Percentiles rank a stretch among this genome's conserved stretches.
Conservation (phyloP, 1,284 basidiomycete genomes). For the Microbotryomycetes sp. region DNA sequence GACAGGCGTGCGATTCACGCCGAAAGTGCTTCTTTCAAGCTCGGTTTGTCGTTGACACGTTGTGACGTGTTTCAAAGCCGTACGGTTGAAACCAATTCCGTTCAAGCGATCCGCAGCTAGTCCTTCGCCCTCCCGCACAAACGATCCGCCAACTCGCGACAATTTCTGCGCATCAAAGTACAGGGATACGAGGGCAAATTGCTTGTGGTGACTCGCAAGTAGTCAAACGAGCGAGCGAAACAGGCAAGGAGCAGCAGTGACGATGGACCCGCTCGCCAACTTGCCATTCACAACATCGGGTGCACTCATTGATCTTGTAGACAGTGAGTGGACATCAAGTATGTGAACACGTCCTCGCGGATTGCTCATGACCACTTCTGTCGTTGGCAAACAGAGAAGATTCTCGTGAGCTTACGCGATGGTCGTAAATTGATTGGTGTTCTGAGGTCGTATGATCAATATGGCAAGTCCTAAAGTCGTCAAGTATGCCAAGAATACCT, state of each 20-base stretch:
- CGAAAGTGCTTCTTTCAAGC: no score
- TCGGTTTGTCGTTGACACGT: no score
- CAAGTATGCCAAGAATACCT: not conserved
- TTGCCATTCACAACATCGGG: conserved; percentile 85
- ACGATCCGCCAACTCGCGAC: no score
- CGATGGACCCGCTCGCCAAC: conserved; percentile 37
- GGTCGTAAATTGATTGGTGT: conserved; percentile 95
- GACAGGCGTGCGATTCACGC: no score
- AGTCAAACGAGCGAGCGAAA: no score
- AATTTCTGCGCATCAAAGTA: no score
- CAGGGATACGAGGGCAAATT: no score
- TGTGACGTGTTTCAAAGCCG: no score
- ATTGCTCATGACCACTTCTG: not conserved
- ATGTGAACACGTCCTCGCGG: not conserved
- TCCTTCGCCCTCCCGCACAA: no score
- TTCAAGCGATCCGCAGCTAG: no score
- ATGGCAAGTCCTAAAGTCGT: conserved; percentile 58
- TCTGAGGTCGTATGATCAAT: conserved; percentile 95
- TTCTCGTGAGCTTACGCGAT: conserved; percentile 92
- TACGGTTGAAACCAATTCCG: no score
- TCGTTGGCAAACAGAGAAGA: conserved; percentile 79
- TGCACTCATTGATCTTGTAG: conserved; percentile 92
- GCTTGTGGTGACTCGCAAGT: no score
- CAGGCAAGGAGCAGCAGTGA: not conserved
- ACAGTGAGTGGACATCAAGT: conserved; percentile 74